Percentiles rank a stretch among this genome's conserved stretches.
These are phyloP conservation scores for Inonotus hispidus DNA, from an alignment of 1,284 basidiomycete genomes.

Conservation along the genomic window DNA sequence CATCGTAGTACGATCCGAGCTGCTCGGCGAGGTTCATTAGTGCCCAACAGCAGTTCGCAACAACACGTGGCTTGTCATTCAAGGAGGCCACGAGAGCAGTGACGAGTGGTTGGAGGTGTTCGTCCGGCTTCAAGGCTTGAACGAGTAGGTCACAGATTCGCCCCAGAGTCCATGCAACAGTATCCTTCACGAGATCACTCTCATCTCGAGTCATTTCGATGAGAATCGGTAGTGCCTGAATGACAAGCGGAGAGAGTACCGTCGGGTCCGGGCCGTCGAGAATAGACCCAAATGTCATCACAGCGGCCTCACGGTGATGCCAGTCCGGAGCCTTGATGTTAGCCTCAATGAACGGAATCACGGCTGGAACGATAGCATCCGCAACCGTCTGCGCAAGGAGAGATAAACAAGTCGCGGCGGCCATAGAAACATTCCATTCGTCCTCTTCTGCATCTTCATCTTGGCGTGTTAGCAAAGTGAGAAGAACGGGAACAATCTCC, in stretches of 20 bases:
- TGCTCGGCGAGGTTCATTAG: conserved; percentile 94
- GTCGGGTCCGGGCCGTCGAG: conserved; percentile 90
- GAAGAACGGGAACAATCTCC: conserved; percentile 91
- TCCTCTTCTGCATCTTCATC: conserved; percentile 98
- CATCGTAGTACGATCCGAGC: conserved; percentile 59
- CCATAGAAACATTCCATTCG: conserved; percentile 99
- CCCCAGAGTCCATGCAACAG: conserved; percentile 96
- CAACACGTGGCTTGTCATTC: conserved; percentile 80
- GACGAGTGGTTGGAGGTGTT: conserved; percentile 82
- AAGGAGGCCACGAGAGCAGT: conserved; percentile 82
- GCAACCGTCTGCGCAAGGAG: conserved; percentile 89
- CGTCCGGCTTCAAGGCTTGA: conserved; percentile 82
- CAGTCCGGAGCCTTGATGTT: conserved; percentile 93
- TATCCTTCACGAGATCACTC: conserved; percentile 90
- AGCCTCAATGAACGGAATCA: conserved; percentile 97
- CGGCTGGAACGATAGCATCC: conserved; percentile 86
- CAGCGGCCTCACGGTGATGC: conserved; percentile 93
- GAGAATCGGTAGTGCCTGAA: conserved; percentile 90
- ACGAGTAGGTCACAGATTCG: conserved; percentile 92
- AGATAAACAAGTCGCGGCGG: conserved; percentile 89
- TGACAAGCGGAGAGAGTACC: conserved; percentile 86
- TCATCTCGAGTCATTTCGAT: conserved; percentile 94
- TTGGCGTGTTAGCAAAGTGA: conserved; percentile 86
- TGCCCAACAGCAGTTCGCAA: conserved; percentile 95
- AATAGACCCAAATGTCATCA: conserved; percentile 98